A percentile compares a stretch with the other conserved stretches of the same genome.
Evolutionary conservation across 1,139 yeast genomes (phyloP).

Genomic region (Blastobotrys apis): DNA sequence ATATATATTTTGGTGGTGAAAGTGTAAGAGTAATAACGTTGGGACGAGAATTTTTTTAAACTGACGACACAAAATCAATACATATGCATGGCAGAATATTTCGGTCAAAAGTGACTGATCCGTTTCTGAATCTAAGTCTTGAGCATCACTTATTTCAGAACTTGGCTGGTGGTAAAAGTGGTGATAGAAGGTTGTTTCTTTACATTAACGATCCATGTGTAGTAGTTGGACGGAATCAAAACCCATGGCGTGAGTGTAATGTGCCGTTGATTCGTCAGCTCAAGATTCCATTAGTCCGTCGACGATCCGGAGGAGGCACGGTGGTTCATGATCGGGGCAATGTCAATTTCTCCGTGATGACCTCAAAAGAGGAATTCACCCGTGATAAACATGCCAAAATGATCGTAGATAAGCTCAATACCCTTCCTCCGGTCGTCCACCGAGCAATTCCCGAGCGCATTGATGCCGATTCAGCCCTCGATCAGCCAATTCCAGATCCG

Average conservation of each 20-base stretch:
- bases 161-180: constrained; percentile 45
- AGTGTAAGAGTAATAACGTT: too few relatives aligned
- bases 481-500: constrained; percentile 1
- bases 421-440: constrained; percentile 18
- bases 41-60: background rate
- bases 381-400: constrained; percentile 56
- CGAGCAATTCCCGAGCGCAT: too few relatives aligned
- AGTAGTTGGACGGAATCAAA: constrained; percentile 94
- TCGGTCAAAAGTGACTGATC: constrained; percentile 52
- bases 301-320: constrained; percentile 94
- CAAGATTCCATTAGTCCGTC: constrained; percentile 65
- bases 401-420: constrained; percentile 51
- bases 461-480: too few relatives aligned
- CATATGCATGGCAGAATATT: constrained; percentile 6
- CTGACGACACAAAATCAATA: background rate
- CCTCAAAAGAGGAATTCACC: constrained; percentile 62
- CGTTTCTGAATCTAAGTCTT: constrained; percentile 71
- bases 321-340: constrained; percentile 96
- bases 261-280: constrained; percentile 51
- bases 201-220: constrained; percentile 81
- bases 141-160: constrained; percentile 72
- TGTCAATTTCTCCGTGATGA: constrained; percentile 78
- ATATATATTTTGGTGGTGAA: constrained; percentile 4
- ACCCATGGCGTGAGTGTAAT: constrained; percentile 86
- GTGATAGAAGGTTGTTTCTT: constrained; percentile 50